phyloP scores from a whole-genome alignment of 192 early-diverging fungal genomes.

The Tieghemiomyces parasiticus region DNA sequence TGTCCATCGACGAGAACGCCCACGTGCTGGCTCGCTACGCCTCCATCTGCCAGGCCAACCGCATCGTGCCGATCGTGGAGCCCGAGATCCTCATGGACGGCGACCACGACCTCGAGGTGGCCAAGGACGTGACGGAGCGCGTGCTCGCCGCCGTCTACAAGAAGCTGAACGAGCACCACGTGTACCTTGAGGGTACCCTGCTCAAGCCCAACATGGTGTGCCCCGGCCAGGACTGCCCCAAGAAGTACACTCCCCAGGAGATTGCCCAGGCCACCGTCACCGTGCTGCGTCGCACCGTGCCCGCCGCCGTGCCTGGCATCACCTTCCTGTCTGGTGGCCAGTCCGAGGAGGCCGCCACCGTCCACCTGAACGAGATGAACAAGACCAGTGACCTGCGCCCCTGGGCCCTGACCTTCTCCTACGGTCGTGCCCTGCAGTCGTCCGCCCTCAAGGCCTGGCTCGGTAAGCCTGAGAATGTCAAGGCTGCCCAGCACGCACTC shows the following conservation, averaged over 20 bases:
- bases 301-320: slow-evolving; percentile 27
- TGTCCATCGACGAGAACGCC: slow-evolving; percentile 26
- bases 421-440: slow-evolving; percentile 28
- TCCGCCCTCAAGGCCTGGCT: slow-evolving; percentile 25
- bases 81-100: slow-evolving; percentile 33
- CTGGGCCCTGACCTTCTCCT: slow-evolving; percentile 29
- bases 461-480: slow-evolving; percentile 27
- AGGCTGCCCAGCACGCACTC: slow-evolving; percentile 23
- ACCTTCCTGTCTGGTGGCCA: slow-evolving; percentile 31
- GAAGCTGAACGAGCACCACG: slow-evolving; percentile 22
- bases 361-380: slow-evolving; percentile 29
- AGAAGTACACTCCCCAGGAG: slow-evolving; percentile 23
- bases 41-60: slow-evolving; percentile 23
- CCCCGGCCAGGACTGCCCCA: slow-evolving; percentile 24
- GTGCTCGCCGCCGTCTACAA: slow-evolving; percentile 24
- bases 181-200: slow-evolving; percentile 28
- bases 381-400: slow-evolving; percentile 12
- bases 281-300: slow-evolving; percentile 25
- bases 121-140: slow-evolving; percentile 21
- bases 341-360: slow-evolving; percentile 24
- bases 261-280: slow-evolving; percentile 23
- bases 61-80: slow-evolving; percentile 31
- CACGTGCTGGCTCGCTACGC: slow-evolving; percentile 29
- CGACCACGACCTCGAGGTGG: slow-evolving; percentile 23
- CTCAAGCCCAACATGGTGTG: slow-evolving; percentile 31